Base-by-base conservation (phyloP, 352 stramenopile species). In the Phytophthora cryptogea region DNA sequence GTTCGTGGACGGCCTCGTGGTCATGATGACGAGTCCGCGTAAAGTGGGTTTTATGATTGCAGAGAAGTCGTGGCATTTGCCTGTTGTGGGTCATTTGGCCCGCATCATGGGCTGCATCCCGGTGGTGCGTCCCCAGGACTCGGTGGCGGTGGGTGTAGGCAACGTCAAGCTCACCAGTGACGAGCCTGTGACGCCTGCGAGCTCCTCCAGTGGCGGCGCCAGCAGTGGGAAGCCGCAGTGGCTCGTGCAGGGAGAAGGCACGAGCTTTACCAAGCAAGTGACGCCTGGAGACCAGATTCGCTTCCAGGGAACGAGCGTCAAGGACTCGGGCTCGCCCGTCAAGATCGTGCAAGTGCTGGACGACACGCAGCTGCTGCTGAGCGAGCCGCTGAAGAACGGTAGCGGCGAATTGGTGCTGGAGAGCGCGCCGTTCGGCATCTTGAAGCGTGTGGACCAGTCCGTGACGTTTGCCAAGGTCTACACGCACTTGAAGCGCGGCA, bases 21-120 rank as follows among this genome's bases (percentile, higher is more conserved):
- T 99, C 51, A 97, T 95, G 73, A 97, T 96, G 75, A 98, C 86
- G 0, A 98, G 83, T 52, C 83, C 92, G 27, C 90, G 96, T 47
- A 98, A 97, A 61, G 91, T 91, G 27, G 95, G 90, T n/a, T 98
- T 99, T 61, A 78, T 99, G 32, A 98, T 99, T 51, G 97, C 97
- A 6, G 96, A 99, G 60, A 98, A 98, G 67, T 97, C 84, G 60
- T 99, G 89, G 86, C 88, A 98, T 43, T 69, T 92, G 43, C 83
- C 88, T 0, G 88, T 99, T 5, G 90, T 99, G 63, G 97, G 97
- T 23, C 86, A 98, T 68, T 88, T 99, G 57, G 91, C 92, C 5
- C 93, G 88, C 62, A 92, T 95, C 54, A 93, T 99, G 83, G 92
- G 96, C 62, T 96, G 89, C 59, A 98, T 99, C 39, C 97, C 97